Conservation (phyloP, 2,329 filamentous ascomycete species). For the Nemania diffusa region DNA sequence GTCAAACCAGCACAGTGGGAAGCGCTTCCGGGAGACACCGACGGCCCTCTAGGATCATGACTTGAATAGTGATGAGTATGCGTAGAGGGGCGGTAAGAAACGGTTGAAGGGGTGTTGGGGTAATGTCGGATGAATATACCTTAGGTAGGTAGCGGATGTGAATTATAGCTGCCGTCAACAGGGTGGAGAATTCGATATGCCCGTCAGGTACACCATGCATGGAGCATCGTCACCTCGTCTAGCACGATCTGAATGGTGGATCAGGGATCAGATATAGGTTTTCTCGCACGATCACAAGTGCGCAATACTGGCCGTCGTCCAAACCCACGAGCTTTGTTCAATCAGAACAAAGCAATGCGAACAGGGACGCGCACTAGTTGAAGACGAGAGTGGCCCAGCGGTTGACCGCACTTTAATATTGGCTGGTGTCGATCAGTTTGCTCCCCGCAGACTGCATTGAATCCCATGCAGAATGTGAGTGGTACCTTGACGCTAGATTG, state of each 20-base stretch:
- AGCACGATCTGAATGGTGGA: slow-evolving; percentile 36
- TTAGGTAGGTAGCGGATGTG: slow-evolving; percentile 40
- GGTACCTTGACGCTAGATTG: slow-evolving; percentile 40
- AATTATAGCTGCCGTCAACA: slow-evolving; percentile 39
- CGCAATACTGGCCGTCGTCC: slow-evolving; percentile 44
- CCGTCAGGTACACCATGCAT: slow-evolving; percentile 44
- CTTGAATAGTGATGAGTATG: slow-evolving; percentile 32
- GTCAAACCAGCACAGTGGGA: slow-evolving; percentile 48
- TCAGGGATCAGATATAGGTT: not conserved
- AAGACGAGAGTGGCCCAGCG: slow-evolving; percentile 44
- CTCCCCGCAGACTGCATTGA: slow-evolving; percentile 54
- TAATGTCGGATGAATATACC: slow-evolving; percentile 44
- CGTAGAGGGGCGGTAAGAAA: slow-evolving; percentile 27
- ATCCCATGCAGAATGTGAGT: slow-evolving; percentile 47
- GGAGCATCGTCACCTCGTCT: slow-evolving; percentile 41
- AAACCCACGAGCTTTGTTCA: slow-evolving; percentile 41
- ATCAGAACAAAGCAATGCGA: slow-evolving; percentile 44
- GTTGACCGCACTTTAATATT: slow-evolving; percentile 63
- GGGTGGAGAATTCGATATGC: slow-evolving; percentile 42
- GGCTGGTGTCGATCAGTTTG: slow-evolving; percentile 56
- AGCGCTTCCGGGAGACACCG: slow-evolving; percentile 38
- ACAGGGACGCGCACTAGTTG: slow-evolving; percentile 40
- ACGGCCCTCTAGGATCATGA: slow-evolving; percentile 41
- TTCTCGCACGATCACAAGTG: slow-evolving; percentile 40
- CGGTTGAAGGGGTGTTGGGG: slow-evolving; percentile 36